A percentile compares a stretch with the other conserved stretches of the same genome.
Conservation (phyloP, 2,329 filamentous ascomycete species). For the Colletotrichum nymphaeae region DNA sequence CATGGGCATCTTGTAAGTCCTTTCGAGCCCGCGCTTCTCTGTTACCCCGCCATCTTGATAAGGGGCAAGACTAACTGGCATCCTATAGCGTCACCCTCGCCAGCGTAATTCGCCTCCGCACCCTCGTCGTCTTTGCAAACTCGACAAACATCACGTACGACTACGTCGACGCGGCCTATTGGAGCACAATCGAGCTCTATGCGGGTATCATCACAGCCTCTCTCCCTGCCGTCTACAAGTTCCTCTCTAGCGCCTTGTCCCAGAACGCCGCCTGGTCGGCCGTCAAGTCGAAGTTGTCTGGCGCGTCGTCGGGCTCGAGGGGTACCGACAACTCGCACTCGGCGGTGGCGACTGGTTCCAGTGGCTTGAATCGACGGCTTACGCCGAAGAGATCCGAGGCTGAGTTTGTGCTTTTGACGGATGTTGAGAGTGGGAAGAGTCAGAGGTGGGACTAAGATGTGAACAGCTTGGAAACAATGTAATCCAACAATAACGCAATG, state of each 20-base stretch:
- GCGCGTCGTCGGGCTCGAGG: not conserved
- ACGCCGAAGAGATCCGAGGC: not conserved
- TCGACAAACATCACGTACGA: conserved; percentile 9
- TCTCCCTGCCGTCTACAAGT: conserved; percentile 19
- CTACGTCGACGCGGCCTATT: conserved; percentile 20
- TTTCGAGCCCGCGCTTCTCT: too few species aligned
- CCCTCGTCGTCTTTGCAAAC: conserved; percentile 14
- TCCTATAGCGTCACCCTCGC: conserved; percentile 4
- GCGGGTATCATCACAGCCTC: conserved; percentile 13
- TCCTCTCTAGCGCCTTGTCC: not conserved
- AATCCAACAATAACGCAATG: too few species aligned
- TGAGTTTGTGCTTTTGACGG: not conserved
- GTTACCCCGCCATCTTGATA: too few species aligned
- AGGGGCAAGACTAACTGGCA: not conserved
- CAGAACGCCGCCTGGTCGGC: not conserved
- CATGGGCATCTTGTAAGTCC: conserved; percentile 38
- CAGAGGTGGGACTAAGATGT: not conserved
- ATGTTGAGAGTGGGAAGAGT: conserved; percentile 1
- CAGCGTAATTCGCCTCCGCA: conserved; percentile 16
- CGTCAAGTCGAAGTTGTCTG: not conserved
- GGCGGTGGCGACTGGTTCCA: not conserved
- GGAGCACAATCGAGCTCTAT: conserved; percentile 33
- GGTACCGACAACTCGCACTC: not conserved
- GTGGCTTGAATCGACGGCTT: not conserved
- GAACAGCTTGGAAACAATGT: too few species aligned